Conservation (phyloP, 2,329 filamentous ascomycete genomes). For the Lasiodiplodia hormozganensis region DNA sequence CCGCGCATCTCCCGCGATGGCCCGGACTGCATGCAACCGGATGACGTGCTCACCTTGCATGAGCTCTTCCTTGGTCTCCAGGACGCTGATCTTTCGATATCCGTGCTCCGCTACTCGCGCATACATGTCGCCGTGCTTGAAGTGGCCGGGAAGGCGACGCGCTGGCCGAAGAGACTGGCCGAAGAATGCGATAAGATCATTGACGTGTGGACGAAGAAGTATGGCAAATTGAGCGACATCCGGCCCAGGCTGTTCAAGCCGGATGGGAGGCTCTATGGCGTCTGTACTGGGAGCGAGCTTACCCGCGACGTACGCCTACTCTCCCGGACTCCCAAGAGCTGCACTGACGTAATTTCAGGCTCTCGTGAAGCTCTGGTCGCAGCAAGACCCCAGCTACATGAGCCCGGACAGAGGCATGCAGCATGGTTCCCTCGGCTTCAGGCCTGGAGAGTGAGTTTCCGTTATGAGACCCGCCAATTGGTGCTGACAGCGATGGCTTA, state of each 20-base stretch:
- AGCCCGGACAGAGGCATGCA: constrained; percentile 42
- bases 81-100: constrained; percentile 37
- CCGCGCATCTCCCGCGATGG: constrained; percentile 54
- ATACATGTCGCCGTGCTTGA: constrained; percentile 55
- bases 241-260: constrained; percentile 51
- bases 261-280: constrained; percentile 52
- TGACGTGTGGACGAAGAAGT: constrained; percentile 47
- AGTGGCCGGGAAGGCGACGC: constrained; percentile 53
- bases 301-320: constrained; percentile 44
- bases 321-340: constrained; percentile 32
- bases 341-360: constrained; percentile 33
- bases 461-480: neutral
- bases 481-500: neutral
- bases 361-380: constrained; percentile 43
- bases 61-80: constrained; percentile 44
- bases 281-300: constrained; percentile 47
- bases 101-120: constrained; percentile 50
- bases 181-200: constrained; percentile 54
- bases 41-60: constrained; percentile 54
- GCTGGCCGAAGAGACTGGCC: constrained; percentile 54
- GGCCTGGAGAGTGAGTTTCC: constrained; percentile 52
- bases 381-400: constrained; percentile 41
- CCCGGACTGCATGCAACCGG: constrained; percentile 49
- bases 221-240: constrained; percentile 48
- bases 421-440: constrained; percentile 53